phyloP scores from a whole-genome alignment of 257 asterid species.

The Haberlea rhodopensis region DNA sequence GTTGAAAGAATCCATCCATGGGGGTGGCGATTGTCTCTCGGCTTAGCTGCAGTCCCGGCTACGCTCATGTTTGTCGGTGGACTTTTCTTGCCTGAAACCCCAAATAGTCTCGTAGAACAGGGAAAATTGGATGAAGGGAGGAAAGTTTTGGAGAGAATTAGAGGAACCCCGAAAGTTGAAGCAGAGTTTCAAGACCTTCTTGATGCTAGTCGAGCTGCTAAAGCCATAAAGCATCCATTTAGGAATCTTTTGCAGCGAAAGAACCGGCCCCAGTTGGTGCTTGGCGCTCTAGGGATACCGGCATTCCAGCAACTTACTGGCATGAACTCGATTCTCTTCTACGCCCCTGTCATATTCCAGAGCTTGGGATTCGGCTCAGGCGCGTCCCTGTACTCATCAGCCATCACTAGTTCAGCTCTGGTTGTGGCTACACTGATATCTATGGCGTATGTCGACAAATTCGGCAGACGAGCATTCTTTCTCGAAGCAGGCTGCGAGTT shows the following conservation, averaged over 20 bases:
- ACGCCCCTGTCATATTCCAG: conserved; percentile 75
- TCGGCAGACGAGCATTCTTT: conserved; percentile 72
- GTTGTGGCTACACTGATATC: conserved; percentile 69
- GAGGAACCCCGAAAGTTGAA: conserved; percentile 65
- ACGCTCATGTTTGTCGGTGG: conserved; percentile 58
- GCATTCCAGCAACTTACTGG: conserved; percentile 85
- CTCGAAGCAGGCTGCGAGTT: conserved; percentile 78
- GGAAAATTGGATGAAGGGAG: conserved; percentile 60
- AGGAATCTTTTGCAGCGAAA: conserved; percentile 49
- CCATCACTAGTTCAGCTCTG: conserved; percentile 55
- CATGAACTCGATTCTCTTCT: conserved; percentile 70
- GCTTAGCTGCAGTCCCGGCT: conserved; percentile 71
- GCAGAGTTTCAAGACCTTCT: conserved; percentile 67
- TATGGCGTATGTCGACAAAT: conserved; percentile 71
- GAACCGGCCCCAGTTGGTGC: conserved; percentile 60
- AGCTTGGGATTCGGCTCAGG: conserved; percentile 73
- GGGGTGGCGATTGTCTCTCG: conserved; percentile 84
- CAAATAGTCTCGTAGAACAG: conserved; percentile 71
- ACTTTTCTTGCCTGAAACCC: conserved; percentile 72
- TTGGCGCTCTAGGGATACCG: conserved; percentile 65
- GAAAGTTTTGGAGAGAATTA: conserved; percentile 43
- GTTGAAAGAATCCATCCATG: conserved; percentile 52
- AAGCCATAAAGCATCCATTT: conserved; percentile 61
- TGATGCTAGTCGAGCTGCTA: conserved; percentile 61
- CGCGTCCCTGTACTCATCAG: conserved; percentile 56